These are phyloP conservation scores for Colletotrichum neosansevieriae DNA, from an alignment of 2,329 filamentous ascomycete species.

Conservation along the genomic window DNA sequence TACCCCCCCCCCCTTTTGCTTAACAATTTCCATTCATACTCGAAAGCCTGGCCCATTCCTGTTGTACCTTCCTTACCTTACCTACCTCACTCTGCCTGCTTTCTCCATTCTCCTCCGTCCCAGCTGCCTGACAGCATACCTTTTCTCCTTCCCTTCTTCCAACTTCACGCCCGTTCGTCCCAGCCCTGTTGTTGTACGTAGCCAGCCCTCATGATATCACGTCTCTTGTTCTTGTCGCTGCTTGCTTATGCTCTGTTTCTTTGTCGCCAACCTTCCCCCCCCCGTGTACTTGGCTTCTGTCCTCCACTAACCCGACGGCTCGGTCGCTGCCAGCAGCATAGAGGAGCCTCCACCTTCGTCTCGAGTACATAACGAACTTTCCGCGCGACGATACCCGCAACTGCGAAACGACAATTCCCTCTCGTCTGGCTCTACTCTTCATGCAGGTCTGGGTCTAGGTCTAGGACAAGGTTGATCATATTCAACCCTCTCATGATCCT, in stretches of 20 bases:
- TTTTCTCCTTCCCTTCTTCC: conserved; percentile 26
- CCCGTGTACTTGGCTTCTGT: conserved; percentile 1
- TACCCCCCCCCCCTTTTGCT: conserved; percentile 25
- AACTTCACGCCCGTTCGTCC: conserved; percentile 36
- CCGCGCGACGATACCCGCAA: conserved; percentile 39
- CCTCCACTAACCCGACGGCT: conserved; percentile 32
- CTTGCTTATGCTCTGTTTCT: conserved; percentile 28
- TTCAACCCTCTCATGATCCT: conserved; percentile 22
- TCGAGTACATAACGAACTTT: conserved; percentile 38
- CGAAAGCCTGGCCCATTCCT: conserved; percentile 23
- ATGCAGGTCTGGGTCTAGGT: neutral
- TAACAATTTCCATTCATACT: conserved; percentile 37
- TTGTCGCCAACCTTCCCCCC: conserved; percentile 7
- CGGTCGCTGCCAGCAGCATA: conserved; percentile 34
- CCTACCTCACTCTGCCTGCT: no score
- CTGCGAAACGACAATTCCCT: conserved; percentile 38
- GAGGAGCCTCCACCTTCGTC: conserved; percentile 37
- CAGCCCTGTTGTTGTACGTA: conserved; percentile 40
- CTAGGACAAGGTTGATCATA: conserved; percentile 8
- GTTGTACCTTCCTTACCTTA: neutral
- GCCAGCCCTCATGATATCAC: conserved; percentile 38
- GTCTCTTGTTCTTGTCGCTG: conserved; percentile 21
- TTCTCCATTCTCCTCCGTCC: conserved; percentile 34
- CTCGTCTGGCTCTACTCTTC: conserved; percentile 13
- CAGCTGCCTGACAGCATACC: conserved; percentile 9